Conservation (phyloP, 805 yeast genomes). For the Soucietia sequanensis region DNA sequence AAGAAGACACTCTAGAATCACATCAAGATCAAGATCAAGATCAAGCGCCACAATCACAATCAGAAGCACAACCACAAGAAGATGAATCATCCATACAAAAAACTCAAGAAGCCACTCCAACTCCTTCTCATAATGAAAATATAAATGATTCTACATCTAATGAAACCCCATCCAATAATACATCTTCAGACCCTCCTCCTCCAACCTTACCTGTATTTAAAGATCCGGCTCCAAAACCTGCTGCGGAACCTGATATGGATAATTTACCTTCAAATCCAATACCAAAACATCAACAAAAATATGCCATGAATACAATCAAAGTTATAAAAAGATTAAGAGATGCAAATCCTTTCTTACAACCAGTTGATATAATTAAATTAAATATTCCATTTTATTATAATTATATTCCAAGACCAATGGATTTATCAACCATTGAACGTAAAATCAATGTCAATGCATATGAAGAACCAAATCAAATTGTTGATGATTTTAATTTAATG, state of each 20-base stretch:
- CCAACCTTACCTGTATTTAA: constrained; percentile 14
- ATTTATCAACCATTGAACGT: constrained; percentile 83
- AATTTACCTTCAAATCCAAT: constrained; percentile 65
- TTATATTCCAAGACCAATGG: constrained; percentile 87
- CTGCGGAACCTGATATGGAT: constrained; percentile 69
- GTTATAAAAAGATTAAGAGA: constrained; percentile 89
- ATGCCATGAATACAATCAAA: constrained; percentile 73
- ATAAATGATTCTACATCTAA: too few relatives aligned
- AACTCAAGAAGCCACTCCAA: constrained; percentile 1
- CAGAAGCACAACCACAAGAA: constrained; percentile 5
- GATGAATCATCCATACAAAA: constrained; percentile 2
- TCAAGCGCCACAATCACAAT: constrained; percentile 4
- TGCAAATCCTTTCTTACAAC: constrained; percentile 83
- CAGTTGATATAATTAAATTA: constrained; percentile 85
- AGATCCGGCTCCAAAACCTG: constrained; percentile 74
- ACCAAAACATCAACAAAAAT: constrained; percentile 82
- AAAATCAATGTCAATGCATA: constrained; percentile 72
- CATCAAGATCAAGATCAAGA: constrained; percentile 6
- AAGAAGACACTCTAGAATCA: too few relatives aligned
- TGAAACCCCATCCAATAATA: too few relatives aligned
- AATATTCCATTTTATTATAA: constrained; percentile 91
- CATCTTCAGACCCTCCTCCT: constrained; percentile 5
- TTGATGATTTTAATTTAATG: constrained; percentile 79
- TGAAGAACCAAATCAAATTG: constrained; percentile 63
- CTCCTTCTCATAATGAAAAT: too few relatives aligned